Evolutionary conservation across 495 filamentous ascomycete species (phyloP), one percentile per base, ranked within the genome.

Genomic region (Pyronema omphalodes): DNA sequence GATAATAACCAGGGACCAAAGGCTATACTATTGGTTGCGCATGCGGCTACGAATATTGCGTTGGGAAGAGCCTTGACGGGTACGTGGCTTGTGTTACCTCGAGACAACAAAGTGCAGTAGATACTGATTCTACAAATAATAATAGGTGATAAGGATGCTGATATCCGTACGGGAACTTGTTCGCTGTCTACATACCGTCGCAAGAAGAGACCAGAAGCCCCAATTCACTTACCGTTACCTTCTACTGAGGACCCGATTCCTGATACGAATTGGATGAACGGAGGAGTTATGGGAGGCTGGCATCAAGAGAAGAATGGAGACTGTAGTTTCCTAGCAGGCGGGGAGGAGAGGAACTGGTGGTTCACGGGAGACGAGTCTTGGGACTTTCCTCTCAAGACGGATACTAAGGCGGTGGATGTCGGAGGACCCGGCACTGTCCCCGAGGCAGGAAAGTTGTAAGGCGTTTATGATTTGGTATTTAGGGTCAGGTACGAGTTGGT

Each of bases 121-220:
- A 29, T 29, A 29, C 23, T 29, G 23, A 29, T 29, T 1, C 5
- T 29, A 5, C 1, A 29, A 29, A 29, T 2, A 29, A 29, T 2
- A 29, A 35, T 17, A 62, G 78, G 83, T 66, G 61, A 72, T 37
- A 73, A 71, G 6, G 73, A 72, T 56, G 80, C 87, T 54, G 91
- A 96, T 66, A 94, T 95, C 60, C 71, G 71, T 52, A 81, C 86
- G n/a, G 93, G 81, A 60, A 95, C 91, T 12, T 87, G 84, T 60
- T 80, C 82, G 1, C 57, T 98, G 57, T 84, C 76, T 55, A 80
- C 72, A 18, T 85, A 82, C 67, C 62, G 60, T 15, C 60, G 76
- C 11, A 65, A 64, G 35, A 43, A 37, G n/a, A 11, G 15, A 18
- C 18, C 23, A 40, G 19, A 29, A 12, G 57, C 54, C 3, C 67